Base-by-base conservation (phyloP, 1,284 basidiomycete genomes). In the Sporisorium exsertum region DNA sequence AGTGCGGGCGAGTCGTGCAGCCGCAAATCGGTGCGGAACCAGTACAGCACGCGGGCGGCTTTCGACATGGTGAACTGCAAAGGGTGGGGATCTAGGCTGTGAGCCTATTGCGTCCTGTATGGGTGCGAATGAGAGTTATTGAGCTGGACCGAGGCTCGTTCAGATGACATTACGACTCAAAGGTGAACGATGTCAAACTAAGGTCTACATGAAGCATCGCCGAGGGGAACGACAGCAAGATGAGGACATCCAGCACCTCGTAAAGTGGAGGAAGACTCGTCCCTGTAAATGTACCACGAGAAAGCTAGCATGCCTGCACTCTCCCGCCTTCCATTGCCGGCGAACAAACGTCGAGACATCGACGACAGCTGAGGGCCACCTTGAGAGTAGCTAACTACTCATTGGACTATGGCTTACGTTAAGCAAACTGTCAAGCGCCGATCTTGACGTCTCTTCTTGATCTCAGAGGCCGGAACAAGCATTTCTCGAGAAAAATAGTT, bases 11-110 rank as follows among this genome's bases (percentile, higher is more conserved):
- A 88, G 60, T 89, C 88, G 76, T 88, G 87, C 22, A 88, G 77
- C 45, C 89, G 86, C 37, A 89, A 81, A 79, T 89, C 88, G 26
- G 88, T 88, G 37, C 88, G 81, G 82, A 88, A 88, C 88, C 87
- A 88, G 74, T 87, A 87, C 12, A 89, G 67, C 5, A 88, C 86
- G 42, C 87, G 62, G 13, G 76, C 64, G 5, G 70, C 49, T 29
- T 76, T 76, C 22, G 72, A 63, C 72, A 75, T 70, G 26, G 15
- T 63, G 62, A 9, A 13, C 16, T 22, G 35, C n/a, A n/a, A n/a
- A 6, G 35, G 26, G 22, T 53, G 12, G 15, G 37, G 33, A 43
- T 33, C 20, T 26, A n/a, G 49, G 35, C 35, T n/a, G n/a, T n/a
- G n/a, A n/a, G n/a, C n/a, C n/a, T n/a, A n/a, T n/a, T n/a, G n/a